Percentiles rank a stretch among this genome's conserved stretches.
These are phyloP conservation scores for Venturia asperata DNA, from an alignment of 2,329 filamentous ascomycete genomes.

Conservation along the genomic window DNA sequence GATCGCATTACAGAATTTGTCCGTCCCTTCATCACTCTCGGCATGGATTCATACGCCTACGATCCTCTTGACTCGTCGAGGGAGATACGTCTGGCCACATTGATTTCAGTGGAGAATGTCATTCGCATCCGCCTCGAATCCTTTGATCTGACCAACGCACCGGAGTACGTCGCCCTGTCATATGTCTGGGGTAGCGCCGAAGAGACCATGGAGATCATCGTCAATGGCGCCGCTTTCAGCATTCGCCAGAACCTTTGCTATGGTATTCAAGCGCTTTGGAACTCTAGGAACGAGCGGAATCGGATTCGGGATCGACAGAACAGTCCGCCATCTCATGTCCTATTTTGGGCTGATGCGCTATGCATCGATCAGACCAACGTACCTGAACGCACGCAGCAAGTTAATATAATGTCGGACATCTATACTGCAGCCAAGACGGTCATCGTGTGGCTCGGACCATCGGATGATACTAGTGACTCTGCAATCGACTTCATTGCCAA, in stretches of 20 bases:
- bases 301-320: too few relatives aligned
- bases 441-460: not conserved
- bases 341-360: not conserved
- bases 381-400: not conserved
- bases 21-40: not conserved
- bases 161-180: not conserved
- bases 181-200: not conserved
- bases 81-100: not conserved
- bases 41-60: not conserved
- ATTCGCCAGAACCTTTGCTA: too few relatives aligned
- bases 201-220: too few relatives aligned
- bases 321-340: too few relatives aligned
- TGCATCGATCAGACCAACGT: not conserved
- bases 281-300: too few relatives aligned
- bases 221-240: too few relatives aligned
- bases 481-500: too few relatives aligned
- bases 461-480: not conserved
- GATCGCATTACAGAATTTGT: not conserved
- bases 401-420: not conserved
- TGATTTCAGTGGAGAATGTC: not conserved
- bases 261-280: too few relatives aligned
- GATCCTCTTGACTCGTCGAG: not conserved
- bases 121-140: not conserved
- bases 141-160: not conserved
- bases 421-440: not conserved